phyloP scores from a whole-genome alignment of 495 filamentous ascomycete genomes.

The Penicillium pulvis region DNA sequence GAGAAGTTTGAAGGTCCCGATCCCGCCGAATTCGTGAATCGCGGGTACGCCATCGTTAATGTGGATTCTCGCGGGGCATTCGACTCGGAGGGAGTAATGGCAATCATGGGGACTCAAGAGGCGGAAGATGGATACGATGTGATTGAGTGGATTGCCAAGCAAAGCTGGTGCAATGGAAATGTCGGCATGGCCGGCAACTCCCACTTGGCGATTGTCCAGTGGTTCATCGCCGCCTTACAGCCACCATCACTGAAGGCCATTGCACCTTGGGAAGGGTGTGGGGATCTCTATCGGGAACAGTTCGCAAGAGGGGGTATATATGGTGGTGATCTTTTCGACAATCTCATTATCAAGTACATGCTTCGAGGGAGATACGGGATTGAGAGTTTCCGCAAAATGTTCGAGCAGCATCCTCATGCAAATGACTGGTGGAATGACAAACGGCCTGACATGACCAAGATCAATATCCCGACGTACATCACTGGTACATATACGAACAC shows the following conservation, averaged over 20 bases:
- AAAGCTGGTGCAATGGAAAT: slow-evolving; percentile 47
- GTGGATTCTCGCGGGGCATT: slow-evolving; percentile 46
- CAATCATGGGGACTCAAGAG: slow-evolving; percentile 47
- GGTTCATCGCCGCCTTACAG: slow-evolving; percentile 40
- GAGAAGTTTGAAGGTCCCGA: slow-evolving; percentile 52
- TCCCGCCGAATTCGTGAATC: slow-evolving; percentile 39
- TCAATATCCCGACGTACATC: slow-evolving; percentile 29
- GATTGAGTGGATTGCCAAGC: slow-evolving; percentile 41
- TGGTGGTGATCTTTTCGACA: slow-evolving; percentile 26
- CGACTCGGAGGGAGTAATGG: slow-evolving; percentile 39
- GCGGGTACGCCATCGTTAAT: slow-evolving; percentile 48
- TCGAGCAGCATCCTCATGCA: slow-evolving; percentile 20
- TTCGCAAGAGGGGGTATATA: slow-evolving; percentile 37
- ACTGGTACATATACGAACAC: slow-evolving; percentile 30
- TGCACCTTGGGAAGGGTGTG: slow-evolving; percentile 49
- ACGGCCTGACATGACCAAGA: slow-evolving; percentile 21
- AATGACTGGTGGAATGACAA: slow-evolving; percentile 36
- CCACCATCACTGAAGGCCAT: slow-evolving; percentile 46
- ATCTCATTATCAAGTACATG: slow-evolving; percentile 33
- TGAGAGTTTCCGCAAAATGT: slow-evolving; percentile 38
- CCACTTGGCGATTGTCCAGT: slow-evolving; percentile 39
- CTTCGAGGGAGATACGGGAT: slow-evolving; percentile 28
- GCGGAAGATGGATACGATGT: slow-evolving; percentile 47
- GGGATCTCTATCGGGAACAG: slow-evolving; percentile 47
- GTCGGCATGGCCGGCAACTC: slow-evolving; percentile 50